Evolutionary conservation across 352 stramenopile genomes (phyloP).

Genomic region (Blastocystis sp.): DNA sequence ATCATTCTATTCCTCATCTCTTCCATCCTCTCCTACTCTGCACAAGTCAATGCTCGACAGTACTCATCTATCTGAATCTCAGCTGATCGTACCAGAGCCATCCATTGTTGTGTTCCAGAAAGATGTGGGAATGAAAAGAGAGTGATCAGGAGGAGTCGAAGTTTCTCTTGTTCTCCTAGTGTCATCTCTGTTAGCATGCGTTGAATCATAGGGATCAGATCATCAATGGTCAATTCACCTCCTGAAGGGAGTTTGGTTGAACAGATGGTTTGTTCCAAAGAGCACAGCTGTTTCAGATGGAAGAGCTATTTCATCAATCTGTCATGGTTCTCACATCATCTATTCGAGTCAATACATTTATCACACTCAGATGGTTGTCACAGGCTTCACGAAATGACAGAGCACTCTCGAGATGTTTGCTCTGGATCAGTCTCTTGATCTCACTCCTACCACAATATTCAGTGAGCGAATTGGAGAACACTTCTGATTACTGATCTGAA

Average conservation of each 20-base stretch:
- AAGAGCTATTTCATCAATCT: neutral
- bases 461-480: constrained; percentile 40
- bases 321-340: neutral
- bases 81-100: neutral
- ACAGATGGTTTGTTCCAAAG: constrained; percentile 44
- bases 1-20: neutral
- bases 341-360: constrained; percentile 52
- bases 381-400: constrained; percentile 42
- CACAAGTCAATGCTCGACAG: neutral
- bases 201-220: constrained; percentile 36
- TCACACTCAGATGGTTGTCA: constrained; percentile 31
- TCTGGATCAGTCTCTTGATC: neutral
- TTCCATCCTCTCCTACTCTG: neutral
- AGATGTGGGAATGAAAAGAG: constrained; percentile 56
- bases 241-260: constrained; percentile 36
- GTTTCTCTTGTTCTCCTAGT: constrained; percentile 44
- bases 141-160: constrained; percentile 35
- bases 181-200: constrained; percentile 35
- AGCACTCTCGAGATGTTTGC: constrained; percentile 28
- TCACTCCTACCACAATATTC: constrained; percentile 7
- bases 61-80: neutral
- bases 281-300: constrained; percentile 56
- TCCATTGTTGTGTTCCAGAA: constrained; percentile 13
- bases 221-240: neutral
- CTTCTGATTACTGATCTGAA: constrained; percentile 48